phyloP scores from a whole-genome alignment of 2,329 filamentous ascomycete species.

The Colletotrichum noveboracense region DNA sequence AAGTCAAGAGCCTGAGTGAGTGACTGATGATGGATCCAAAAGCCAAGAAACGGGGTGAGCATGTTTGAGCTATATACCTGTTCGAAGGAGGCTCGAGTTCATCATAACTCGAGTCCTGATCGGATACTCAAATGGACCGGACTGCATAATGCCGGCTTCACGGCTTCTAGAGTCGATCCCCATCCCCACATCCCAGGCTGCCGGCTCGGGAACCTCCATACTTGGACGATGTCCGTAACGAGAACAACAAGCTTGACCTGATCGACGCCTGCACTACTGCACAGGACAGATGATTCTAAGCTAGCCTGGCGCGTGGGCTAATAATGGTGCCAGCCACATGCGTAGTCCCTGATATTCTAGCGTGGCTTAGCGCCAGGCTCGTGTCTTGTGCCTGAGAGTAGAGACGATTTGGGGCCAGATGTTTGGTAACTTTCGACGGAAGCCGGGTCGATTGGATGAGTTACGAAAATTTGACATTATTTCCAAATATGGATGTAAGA shows the following conservation, averaged over 20 bases:
- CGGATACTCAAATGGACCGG: not conserved
- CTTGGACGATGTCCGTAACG: not conserved
- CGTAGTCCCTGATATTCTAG: not conserved
- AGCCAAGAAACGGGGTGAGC: not conserved
- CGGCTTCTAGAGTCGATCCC: not conserved
- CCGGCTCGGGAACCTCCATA: not conserved
- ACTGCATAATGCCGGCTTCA: not conserved
- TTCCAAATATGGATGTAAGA: not conserved
- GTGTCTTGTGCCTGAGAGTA: not conserved
- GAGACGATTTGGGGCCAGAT: not conserved
- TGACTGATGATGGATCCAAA: not conserved
- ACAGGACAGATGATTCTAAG: not conserved
- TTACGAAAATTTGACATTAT: not conserved
- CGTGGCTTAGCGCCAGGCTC: not conserved
- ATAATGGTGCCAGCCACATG: not conserved
- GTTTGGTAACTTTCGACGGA: not conserved
- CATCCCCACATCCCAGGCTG: not conserved
- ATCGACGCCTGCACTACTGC: not conserved
- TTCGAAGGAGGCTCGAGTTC: not conserved
- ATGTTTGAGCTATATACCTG: slow-evolving; percentile 15
- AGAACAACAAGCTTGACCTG: not conserved
- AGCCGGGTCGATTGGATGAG: not conserved
- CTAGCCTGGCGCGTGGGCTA: not conserved
- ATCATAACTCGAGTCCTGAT: not conserved
- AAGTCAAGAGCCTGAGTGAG: not conserved